Conservation (phyloP, 768 basidiomycete species). For the Pleurotus sapidus region DNA sequence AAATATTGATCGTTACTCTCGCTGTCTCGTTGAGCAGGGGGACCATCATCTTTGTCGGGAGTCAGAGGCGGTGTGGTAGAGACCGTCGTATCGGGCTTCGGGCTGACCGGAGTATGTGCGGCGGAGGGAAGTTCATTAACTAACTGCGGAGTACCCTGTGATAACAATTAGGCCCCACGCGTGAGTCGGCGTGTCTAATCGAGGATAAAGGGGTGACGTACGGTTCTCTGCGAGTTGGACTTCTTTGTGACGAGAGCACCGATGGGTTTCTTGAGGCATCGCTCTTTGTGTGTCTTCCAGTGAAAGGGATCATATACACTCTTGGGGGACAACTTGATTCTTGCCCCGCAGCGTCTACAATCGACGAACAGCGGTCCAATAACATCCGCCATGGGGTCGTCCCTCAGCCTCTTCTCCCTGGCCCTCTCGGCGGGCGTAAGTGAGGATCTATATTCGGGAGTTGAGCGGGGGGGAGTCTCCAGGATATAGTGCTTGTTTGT, state of each 20-base stretch:
- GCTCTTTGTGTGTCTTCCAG: constrained; percentile 61
- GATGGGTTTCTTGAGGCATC: constrained; percentile 49
- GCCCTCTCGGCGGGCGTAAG: constrained; percentile 40
- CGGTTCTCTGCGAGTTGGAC: constrained; percentile 15
- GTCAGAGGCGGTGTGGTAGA: constrained; percentile 32
- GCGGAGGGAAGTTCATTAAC: constrained; percentile 15
- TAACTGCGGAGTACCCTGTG: constrained; percentile 6
- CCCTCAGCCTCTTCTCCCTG: constrained; percentile 49
- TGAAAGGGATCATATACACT: constrained; percentile 65
- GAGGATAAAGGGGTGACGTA: constrained; percentile 8
- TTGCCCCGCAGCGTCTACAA: constrained; percentile 51
- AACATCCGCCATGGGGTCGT: constrained; percentile 52
- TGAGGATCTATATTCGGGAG: constrained; percentile 15
- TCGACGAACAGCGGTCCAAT: constrained; percentile 47
- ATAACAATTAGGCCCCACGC: not conserved
- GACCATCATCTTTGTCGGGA: constrained; percentile 27
- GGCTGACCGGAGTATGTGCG: constrained; percentile 24
- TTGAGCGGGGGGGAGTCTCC: not conserved
- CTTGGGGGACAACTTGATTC: constrained; percentile 67
- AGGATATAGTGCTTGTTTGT: not conserved
- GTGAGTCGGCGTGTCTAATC: not conserved
- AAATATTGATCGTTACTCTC: not conserved
- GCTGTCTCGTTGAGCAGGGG: not conserved
- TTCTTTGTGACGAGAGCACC: constrained; percentile 15
- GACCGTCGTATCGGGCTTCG: constrained; percentile 17